These are phyloP conservation scores for Bullera alba DNA, from an alignment of 768 basidiomycete genomes.

Conservation along the genomic window DNA sequence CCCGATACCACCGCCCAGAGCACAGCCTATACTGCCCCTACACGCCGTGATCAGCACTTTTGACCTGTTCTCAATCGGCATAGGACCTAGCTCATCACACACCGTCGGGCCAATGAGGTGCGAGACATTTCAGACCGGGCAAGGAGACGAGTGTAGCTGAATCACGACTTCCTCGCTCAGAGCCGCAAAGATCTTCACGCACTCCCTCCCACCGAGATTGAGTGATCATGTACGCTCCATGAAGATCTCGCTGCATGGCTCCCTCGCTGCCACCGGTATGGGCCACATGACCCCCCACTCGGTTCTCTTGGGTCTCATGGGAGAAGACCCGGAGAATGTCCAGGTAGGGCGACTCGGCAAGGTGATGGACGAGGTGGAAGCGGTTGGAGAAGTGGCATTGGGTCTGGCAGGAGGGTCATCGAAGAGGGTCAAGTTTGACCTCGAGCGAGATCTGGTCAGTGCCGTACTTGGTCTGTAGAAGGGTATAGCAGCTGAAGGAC, in stretches of 20 bases:
- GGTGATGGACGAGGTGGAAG: slow-evolving; percentile 23
- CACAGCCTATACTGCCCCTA: slow-evolving; percentile 4
- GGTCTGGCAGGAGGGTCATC: slow-evolving; percentile 62
- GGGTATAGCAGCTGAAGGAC: neutral
- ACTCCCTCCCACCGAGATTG: slow-evolving; percentile 4
- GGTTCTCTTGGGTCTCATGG: slow-evolving; percentile 43
- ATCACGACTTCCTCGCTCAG: slow-evolving; percentile 40
- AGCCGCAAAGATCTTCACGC: slow-evolving; percentile 79
- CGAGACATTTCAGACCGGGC: slow-evolving; percentile 1
- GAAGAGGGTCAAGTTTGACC: slow-evolving; percentile 63
- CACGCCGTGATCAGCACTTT: slow-evolving; percentile 83
- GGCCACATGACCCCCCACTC: slow-evolving; percentile 48
- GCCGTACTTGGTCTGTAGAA: neutral
- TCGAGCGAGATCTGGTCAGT: slow-evolving; percentile 72
- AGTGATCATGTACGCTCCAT: slow-evolving; percentile 59
- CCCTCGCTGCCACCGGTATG: slow-evolving; percentile 76
- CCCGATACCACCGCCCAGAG: neutral
- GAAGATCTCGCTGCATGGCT: slow-evolving; percentile 88
- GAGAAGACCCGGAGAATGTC: slow-evolving; percentile 78
- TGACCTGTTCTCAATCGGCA: slow-evolving; percentile 82
- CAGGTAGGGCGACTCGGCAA: slow-evolving; percentile 48
- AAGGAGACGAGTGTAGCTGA: slow-evolving; percentile 1
- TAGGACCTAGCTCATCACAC: slow-evolving; percentile 55
- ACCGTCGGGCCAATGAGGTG: slow-evolving; percentile 71
- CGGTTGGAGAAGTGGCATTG: slow-evolving; percentile 18